phyloP scores from a whole-genome alignment of 1,284 basidiomycete genomes.

The Cryptococcus sp. region DNA sequence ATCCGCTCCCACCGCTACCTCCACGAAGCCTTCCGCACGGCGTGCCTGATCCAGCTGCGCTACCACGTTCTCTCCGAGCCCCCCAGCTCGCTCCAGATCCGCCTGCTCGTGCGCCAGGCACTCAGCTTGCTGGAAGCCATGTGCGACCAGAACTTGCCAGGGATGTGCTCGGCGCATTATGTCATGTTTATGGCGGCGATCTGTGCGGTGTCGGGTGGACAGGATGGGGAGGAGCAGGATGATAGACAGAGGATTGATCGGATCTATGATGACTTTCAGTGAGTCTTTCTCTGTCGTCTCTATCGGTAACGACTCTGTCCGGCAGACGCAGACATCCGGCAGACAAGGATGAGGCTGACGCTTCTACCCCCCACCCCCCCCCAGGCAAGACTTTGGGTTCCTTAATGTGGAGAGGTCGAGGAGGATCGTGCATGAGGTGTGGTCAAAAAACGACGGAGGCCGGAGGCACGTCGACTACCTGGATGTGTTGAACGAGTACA shows the following conservation, averaged over 20 bases:
- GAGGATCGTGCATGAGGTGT: conserved; percentile 35
- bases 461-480: conserved; percentile 32
- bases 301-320: not conserved
- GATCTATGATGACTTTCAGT: conserved; percentile 33
- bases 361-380: no score
- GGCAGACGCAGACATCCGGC: no score
- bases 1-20: conserved; percentile 33
- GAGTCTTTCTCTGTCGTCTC: no score
- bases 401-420: conserved; percentile 29
- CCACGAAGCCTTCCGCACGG: conserved; percentile 37
- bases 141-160: conserved; percentile 31
- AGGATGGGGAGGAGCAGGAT: conserved; percentile 20
- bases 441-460: conserved; percentile 28
- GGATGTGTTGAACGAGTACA: conserved; percentile 30
- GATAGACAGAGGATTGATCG: conserved; percentile 26
- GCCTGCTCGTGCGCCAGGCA: conserved; percentile 30
- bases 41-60: conserved; percentile 30
- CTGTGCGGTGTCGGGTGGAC: conserved; percentile 20
- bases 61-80: conserved; percentile 30
- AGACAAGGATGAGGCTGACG: no score
- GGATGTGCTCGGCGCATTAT: conserved; percentile 36
- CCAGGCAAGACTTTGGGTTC: conserved; percentile 28
- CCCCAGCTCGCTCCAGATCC: conserved; percentile 28
- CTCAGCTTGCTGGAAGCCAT: conserved; percentile 37
- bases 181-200: conserved; percentile 35